Conservation (phyloP, 352 stramenopile species). For the Pythium guiyangense region DNA sequence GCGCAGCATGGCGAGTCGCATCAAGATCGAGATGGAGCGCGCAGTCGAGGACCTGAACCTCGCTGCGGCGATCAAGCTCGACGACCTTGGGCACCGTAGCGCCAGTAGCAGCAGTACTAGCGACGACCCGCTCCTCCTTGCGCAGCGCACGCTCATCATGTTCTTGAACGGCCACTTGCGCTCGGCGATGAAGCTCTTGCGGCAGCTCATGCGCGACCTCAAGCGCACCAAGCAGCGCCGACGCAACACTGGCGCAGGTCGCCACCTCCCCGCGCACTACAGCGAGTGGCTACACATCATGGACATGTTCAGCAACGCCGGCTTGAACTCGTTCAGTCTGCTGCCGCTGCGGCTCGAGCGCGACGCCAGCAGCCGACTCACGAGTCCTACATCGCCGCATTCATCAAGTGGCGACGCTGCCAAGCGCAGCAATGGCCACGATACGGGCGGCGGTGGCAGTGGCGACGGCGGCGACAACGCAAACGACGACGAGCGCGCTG, state of each 20-base stretch:
- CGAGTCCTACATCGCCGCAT: neutral
- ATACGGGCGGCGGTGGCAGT: neutral
- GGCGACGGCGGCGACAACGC: constrained; percentile 5
- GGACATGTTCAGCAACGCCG: constrained; percentile 47
- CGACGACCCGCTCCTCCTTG: constrained; percentile 30
- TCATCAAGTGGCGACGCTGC: neutral
- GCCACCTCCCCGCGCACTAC: neutral
- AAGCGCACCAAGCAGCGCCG: neutral
- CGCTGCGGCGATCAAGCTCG: constrained; percentile 26
- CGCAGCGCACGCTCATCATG: constrained; percentile 46
- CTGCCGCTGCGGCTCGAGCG: constrained; percentile 24
- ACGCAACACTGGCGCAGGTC: neutral
- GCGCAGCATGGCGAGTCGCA: constrained; percentile 33
- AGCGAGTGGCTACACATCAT: constrained; percentile 20
- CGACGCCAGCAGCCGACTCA: constrained; percentile 14
- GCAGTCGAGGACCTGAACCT: constrained; percentile 52
- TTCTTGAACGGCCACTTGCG: constrained; percentile 51
- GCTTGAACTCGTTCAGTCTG: constrained; percentile 42
- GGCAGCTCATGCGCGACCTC: constrained; percentile 21
- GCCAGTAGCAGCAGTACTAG: neutral
- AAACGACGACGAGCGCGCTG: constrained; percentile 14
- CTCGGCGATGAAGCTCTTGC: constrained; percentile 41
- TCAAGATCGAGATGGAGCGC: constrained; percentile 47
- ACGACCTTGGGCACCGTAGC: constrained; percentile 6
- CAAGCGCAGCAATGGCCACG: neutral